These are phyloP conservation scores for Trifolium dubium DNA, from an alignment of 306 rosid genomes.

Conservation along the genomic window DNA sequence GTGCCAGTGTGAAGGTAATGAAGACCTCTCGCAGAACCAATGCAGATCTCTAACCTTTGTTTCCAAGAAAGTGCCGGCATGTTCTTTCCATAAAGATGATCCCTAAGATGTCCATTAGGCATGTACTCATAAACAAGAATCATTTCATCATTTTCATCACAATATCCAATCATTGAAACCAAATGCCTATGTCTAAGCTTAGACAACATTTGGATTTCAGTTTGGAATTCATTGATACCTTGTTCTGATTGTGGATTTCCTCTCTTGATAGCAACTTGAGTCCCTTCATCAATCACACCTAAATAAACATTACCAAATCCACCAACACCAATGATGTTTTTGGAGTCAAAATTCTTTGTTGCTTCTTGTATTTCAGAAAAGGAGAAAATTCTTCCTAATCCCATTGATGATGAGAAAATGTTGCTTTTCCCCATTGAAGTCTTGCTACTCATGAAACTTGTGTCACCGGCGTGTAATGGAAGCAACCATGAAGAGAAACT, in stretches of 20 bases:
- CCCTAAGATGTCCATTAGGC: constrained; percentile 64
- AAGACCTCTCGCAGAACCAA: constrained; percentile 65
- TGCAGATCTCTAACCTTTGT: constrained; percentile 60
- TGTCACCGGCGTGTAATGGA: constrained; percentile 62
- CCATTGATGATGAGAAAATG: constrained; percentile 54
- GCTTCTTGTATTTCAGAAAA: constrained; percentile 63
- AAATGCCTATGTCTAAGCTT: constrained; percentile 67
- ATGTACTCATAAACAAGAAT: constrained; percentile 67
- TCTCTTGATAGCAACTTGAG: constrained; percentile 64
- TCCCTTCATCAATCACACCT: constrained; percentile 61
- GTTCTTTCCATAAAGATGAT: constrained; percentile 70
- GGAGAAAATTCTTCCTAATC: constrained; percentile 57
- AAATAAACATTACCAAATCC: constrained; percentile 68
- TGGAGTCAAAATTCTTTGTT: constrained; percentile 60
- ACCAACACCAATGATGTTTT: constrained; percentile 63
- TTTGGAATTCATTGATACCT: constrained; percentile 64
- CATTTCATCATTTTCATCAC: constrained; percentile 66
- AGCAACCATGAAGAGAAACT: constrained; percentile 74
- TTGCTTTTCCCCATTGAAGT: constrained; percentile 57
- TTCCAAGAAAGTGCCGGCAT: constrained; percentile 58
- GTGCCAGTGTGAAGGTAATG: constrained; percentile 75
- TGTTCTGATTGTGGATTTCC: constrained; percentile 76
- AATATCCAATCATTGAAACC: constrained; percentile 66
- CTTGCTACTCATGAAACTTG: constrained; percentile 60
- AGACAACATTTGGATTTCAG: constrained; percentile 68